Evolutionary conservation across 2,329 filamentous ascomycete species (phyloP).

Genomic region (Aureobasidium subglaciale): DNA sequence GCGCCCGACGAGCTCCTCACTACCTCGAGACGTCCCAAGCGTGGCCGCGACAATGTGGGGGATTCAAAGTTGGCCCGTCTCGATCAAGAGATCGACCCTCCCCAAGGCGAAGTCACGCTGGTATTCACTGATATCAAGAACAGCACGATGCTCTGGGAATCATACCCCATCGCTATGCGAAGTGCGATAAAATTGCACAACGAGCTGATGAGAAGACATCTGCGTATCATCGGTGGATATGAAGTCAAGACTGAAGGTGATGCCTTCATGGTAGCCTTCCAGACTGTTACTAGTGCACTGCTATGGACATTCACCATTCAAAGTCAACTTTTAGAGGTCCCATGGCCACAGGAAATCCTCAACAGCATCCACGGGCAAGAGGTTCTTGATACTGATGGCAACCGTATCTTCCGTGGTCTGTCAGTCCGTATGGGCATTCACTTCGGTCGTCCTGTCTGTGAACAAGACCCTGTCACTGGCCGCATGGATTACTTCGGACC

Average conservation of each 20-base stretch:
- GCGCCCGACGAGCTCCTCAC: constrained; percentile 64
- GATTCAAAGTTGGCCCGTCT: constrained; percentile 83
- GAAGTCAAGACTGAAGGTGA: constrained; percentile 99
- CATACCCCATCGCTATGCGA: constrained; percentile 88
- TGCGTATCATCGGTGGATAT: constrained; percentile 90
- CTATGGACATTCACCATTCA: constrained; percentile 97
- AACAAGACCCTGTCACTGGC: constrained; percentile 89
- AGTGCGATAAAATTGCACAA: constrained; percentile 97
- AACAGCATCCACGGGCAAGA: constrained; percentile 80
- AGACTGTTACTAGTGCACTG: constrained; percentile 86
- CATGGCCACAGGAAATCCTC: constrained; percentile 89
- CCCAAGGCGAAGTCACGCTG: constrained; percentile 82
- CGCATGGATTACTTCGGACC: constrained; percentile 99
- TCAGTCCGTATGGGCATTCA: constrained; percentile 98
- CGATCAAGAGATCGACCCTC: constrained; percentile 84
- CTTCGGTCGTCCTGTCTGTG: constrained; percentile 89
- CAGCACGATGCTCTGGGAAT: constrained; percentile 93
- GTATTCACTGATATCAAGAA: constrained; percentile 99
- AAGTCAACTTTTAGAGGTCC: constrained; percentile 74
- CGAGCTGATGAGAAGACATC: constrained; percentile 86
- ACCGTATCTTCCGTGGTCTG: constrained; percentile 84
- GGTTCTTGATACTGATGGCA: constrained; percentile 73
- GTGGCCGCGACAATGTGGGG: constrained; percentile 51
- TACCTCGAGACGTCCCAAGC: constrained; percentile 57
- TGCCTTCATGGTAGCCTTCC: constrained; percentile 98